Evolutionary conservation across 495 filamentous ascomycete genomes (phyloP).

Genomic region (Astrocystis sublimbata): DNA sequence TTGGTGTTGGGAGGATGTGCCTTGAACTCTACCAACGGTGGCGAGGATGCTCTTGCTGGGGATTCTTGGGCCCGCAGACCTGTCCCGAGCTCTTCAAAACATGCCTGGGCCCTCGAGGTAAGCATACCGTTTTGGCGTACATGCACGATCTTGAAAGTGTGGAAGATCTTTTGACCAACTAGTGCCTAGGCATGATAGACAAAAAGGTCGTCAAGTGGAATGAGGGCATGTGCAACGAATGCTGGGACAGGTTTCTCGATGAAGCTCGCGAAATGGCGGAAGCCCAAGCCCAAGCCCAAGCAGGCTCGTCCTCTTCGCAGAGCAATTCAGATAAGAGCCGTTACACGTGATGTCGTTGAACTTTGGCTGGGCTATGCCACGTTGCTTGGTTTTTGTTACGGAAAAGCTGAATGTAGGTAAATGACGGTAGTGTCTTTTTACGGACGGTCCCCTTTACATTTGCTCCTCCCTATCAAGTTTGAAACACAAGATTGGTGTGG

Average conservation of each 20-base stretch:
- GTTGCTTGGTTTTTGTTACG: neutral
- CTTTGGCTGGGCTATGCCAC: neutral
- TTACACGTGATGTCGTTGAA: neutral
- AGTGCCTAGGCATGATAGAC: constrained; percentile 14
- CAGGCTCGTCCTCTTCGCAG: neutral
- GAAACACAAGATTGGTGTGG: no score
- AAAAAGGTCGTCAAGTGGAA: constrained; percentile 36
- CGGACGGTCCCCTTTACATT: neutral
- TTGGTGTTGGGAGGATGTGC: constrained; percentile 24
- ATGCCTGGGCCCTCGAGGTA: constrained; percentile 34
- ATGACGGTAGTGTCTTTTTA: neutral
- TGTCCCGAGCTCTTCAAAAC: constrained; percentile 33
- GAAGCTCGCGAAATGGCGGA: constrained; percentile 37
- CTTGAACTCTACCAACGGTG: constrained; percentile 36
- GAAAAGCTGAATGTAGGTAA: neutral
- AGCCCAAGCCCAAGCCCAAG: constrained; percentile 25
- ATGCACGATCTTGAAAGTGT: no score
- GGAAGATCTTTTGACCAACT: neutral
- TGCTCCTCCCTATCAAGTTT: no score
- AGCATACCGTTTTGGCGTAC: constrained; percentile 1
- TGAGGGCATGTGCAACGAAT: constrained; percentile 37
- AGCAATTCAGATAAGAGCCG: neutral
- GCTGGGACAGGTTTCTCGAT: constrained; percentile 34
- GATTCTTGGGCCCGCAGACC: constrained; percentile 31
- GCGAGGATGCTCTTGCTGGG: constrained; percentile 34